Conservation (phyloP, 2,329 filamentous ascomycete genomes). For the Lasiodiplodia sp. region DNA sequence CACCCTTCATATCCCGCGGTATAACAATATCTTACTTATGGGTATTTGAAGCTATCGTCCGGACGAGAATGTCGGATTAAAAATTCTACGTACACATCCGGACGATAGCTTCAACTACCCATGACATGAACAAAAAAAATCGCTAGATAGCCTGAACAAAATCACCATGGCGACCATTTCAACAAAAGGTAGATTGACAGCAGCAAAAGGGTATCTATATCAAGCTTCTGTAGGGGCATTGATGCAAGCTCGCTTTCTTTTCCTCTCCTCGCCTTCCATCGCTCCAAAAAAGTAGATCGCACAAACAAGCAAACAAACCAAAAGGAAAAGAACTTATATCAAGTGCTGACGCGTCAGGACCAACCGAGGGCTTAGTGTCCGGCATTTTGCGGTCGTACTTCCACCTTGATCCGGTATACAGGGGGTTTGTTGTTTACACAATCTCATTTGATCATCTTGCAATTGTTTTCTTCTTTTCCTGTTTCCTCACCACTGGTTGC, state of each 20-base stretch:
- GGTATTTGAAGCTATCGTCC: too few species aligned
- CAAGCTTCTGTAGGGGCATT: slow-evolving; percentile 25
- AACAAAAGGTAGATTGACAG: slow-evolving; percentile 22
- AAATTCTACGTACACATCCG: too few species aligned
- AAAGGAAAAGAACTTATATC: not conserved
- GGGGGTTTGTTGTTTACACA: slow-evolving; percentile 6
- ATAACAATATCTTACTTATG: too few species aligned
- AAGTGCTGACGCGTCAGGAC: not conserved
- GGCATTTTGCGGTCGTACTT: not conserved
- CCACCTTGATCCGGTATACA: not conserved
- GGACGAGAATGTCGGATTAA: too few species aligned
- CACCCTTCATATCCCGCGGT: too few species aligned
- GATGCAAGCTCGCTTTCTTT: slow-evolving; percentile 25
- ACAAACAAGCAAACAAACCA: not conserved
- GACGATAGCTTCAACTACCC: too few species aligned
- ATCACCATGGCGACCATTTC: too few species aligned
- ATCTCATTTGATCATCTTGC: not conserved
- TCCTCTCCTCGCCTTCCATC: not conserved
- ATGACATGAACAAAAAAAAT: too few species aligned
- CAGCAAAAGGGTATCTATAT: slow-evolving; percentile 28
- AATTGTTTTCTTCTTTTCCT: not conserved
- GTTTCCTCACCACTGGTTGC: slow-evolving; percentile 29
- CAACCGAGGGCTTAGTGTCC: not conserved
- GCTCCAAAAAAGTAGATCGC: not conserved
- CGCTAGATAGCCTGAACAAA: too few species aligned